These are phyloP conservation scores for Santalum album DNA, from an alignment of 164 flowering plant genomes.

Conservation along the genomic window DNA sequence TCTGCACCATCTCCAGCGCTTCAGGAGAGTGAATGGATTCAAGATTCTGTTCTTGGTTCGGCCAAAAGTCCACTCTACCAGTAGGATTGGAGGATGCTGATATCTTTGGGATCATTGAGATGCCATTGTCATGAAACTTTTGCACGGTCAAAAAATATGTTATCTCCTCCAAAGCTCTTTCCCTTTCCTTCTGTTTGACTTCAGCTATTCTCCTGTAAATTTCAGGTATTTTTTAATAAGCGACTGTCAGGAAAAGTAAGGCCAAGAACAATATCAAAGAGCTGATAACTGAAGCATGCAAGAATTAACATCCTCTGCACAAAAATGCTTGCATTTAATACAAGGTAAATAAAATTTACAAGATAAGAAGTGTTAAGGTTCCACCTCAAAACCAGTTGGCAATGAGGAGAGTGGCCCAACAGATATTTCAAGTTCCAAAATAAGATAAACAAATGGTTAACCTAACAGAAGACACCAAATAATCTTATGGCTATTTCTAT, in stretches of 20 bases:
- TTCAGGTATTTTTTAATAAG: background rate
- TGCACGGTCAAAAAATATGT: constrained; percentile 72
- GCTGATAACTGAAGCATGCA: too few species aligned
- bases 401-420: too few species aligned
- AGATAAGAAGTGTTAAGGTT: too few species aligned
- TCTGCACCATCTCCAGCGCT: constrained; percentile 84
- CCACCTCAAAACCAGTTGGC: too few species aligned
- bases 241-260: background rate
- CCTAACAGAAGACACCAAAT: too few species aligned
- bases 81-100: constrained; percentile 47
- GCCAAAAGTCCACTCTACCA: constrained; percentile 74
- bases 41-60: constrained; percentile 76
- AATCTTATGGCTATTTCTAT: too few species aligned
- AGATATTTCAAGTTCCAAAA: too few species aligned
- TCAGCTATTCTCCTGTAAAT: constrained; percentile 89
- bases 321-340: too few species aligned
- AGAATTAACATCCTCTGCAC: too few species aligned
- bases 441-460: too few species aligned
- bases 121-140: constrained; percentile 54
- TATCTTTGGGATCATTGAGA: constrained; percentile 71
- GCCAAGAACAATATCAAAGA: too few species aligned
- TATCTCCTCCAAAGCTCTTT: constrained; percentile 62
- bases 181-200: constrained; percentile 70
- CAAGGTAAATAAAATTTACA: too few species aligned
- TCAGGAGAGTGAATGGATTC: constrained; percentile 76